Evolutionary conservation across 768 basidiomycete species (phyloP).

Genomic region (Russula sp.): DNA sequence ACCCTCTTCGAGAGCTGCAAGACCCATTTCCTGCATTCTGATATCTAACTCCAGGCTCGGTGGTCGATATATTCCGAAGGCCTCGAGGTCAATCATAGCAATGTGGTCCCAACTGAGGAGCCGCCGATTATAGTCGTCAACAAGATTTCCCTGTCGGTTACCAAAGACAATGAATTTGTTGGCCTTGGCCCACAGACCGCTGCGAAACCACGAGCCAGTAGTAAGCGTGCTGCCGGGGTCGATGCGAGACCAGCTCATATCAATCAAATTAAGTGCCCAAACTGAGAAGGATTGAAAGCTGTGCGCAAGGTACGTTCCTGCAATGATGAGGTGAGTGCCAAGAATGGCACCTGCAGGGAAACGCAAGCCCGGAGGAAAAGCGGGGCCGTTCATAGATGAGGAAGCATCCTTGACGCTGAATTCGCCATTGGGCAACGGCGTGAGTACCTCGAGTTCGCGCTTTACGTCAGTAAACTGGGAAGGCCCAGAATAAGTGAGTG

Average conservation of each 20-base stretch:
- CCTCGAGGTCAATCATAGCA: constrained; percentile 84
- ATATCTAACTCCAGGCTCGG: constrained; percentile 59
- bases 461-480: constrained; percentile 87
- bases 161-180: constrained; percentile 91
- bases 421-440: constrained; percentile 65
- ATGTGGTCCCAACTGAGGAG: constrained; percentile 90
- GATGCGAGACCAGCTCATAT: constrained; percentile 80
- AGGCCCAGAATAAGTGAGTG: constrained; percentile 12
- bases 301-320: constrained; percentile 92
- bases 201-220: constrained; percentile 91
- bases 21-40: constrained; percentile 76
- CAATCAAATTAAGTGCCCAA: constrained; percentile 85
- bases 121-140: constrained; percentile 88
- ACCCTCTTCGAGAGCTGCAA: constrained; percentile 75
- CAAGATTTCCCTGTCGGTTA: constrained; percentile 78
- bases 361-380: constrained; percentile 88
- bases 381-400: constrained; percentile 65
- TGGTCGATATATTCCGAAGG: constrained; percentile 93
- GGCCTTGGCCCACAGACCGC: constrained; percentile 76
- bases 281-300: constrained; percentile 93
- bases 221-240: constrained; percentile 82
- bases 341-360: constrained; percentile 94
- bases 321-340: constrained; percentile 86
- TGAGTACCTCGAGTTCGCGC: constrained; percentile 89
- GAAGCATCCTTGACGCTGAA: constrained; percentile 81